phyloP scores from a whole-genome alignment of 2,329 filamentous ascomycete genomes.

The Botrytis cinerea region DNA sequence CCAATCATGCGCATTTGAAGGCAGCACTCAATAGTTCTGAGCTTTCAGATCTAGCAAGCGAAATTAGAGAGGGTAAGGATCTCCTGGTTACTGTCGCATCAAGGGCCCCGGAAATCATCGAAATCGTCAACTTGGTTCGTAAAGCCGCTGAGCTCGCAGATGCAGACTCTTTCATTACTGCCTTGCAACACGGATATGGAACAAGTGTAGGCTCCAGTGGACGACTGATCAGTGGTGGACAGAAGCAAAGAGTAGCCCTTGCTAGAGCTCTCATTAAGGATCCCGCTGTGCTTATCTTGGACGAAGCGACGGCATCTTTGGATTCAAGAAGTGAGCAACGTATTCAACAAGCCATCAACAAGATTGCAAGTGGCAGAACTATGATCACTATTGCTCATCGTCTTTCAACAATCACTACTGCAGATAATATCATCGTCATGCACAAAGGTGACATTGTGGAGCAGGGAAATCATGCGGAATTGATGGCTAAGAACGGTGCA shows the following conservation, averaged over 20 bases:
- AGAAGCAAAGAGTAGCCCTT: slow-evolving; percentile 79
- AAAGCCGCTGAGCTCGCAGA: slow-evolving; percentile 55
- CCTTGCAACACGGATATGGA: slow-evolving; percentile 17
- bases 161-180: slow-evolving; percentile 17
- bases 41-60: slow-evolving; percentile 53
- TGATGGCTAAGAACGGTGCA: slow-evolving; percentile 63
- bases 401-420: slow-evolving; percentile 85
- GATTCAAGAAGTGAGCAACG: slow-evolving; percentile 89
- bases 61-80: slow-evolving; percentile 53
- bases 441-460: slow-evolving; percentile 73
- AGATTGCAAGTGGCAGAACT: slow-evolving; percentile 78
- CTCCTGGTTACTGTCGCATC: slow-evolving; percentile 31
- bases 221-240: slow-evolving; percentile 75
- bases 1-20: slow-evolving; percentile 53
- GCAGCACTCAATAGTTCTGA: slow-evolving; percentile 42
- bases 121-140: slow-evolving; percentile 45
- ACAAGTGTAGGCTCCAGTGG: slow-evolving; percentile 71
- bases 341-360: slow-evolving; percentile 81
- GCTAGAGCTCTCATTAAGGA: slow-evolving; percentile 58
- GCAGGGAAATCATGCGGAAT: slow-evolving; percentile 69
- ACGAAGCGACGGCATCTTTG: slow-evolving; percentile 64
- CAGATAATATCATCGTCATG: slow-evolving; percentile 81
- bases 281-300: slow-evolving; percentile 58
- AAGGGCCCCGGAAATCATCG: slow-evolving; percentile 12
- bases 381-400: slow-evolving; percentile 84